Conservation (phyloP, 306 rosid genomes). For the Crotalaria pallida region DNA sequence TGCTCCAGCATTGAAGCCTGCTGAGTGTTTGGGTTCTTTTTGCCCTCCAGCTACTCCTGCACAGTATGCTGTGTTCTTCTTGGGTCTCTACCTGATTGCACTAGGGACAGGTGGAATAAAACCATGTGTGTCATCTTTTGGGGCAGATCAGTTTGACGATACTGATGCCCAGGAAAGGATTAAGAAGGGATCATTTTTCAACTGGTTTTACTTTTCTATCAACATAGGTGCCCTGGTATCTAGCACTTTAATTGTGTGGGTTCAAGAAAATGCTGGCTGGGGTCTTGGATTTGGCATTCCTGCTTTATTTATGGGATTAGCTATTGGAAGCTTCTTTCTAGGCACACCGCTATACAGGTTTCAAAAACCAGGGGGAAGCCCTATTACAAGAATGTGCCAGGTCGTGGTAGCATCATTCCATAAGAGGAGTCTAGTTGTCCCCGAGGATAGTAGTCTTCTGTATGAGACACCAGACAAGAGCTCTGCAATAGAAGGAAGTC, state of each 20-base stretch:
- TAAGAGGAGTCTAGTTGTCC: conserved; percentile 57
- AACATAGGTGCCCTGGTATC: conserved; percentile 89
- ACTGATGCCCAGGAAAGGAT: conserved; percentile 77
- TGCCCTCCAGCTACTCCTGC: conserved; percentile 85
- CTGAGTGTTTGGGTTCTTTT: conserved; percentile 52
- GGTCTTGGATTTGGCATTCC: conserved; percentile 99
- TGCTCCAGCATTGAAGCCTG: conserved; percentile 62
- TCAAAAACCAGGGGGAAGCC: conserved; percentile 98
- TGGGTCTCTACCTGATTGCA: conserved; percentile 92
- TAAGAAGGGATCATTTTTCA: conserved; percentile 92
- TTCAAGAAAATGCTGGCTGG: conserved; percentile 98
- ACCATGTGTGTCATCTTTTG: conserved; percentile 93
- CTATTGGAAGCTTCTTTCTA: conserved; percentile 73
- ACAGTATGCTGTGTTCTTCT: conserved; percentile 81
- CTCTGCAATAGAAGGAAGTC: conserved; percentile 94
- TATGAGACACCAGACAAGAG: conserved; percentile 69
- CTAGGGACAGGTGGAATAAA: conserved; percentile 97
- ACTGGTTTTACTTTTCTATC: conserved; percentile 94
- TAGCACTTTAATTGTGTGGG: conserved; percentile 73
- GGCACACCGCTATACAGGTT: conserved; percentile 90
- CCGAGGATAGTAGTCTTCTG: conserved; percentile 65
- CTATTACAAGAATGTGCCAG: conserved; percentile 91
- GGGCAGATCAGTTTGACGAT: conserved; percentile 98
- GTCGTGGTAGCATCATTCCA: conserved; percentile 81
- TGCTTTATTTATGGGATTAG: conserved; percentile 74